Evolutionary conservation across 2,329 filamentous ascomycete species (phyloP), one percentile per base, ranked within the genome.

Genomic region (Phaeosphaeriaceae sp.): DNA sequence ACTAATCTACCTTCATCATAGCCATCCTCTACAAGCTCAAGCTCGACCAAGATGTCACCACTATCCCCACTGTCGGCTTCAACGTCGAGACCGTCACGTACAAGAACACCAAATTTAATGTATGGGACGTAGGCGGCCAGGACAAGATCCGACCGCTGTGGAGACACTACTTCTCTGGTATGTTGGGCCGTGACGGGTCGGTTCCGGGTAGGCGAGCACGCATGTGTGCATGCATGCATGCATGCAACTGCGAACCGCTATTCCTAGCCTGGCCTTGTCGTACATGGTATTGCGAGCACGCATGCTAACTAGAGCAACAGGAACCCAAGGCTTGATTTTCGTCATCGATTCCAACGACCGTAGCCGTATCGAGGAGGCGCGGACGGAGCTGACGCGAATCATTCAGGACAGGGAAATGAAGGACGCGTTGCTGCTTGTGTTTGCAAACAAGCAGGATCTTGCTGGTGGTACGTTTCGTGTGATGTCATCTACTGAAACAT

Each of bases 361-460:
- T 76, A 92, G 96, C 79, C 92, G 94, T 87, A 89, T 99, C 72
- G 89, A 94, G 67, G 94, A 99, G 84, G 94, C 94, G 71, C 87
- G 91, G 60, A 92, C 96, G 78, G 94, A 99, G 80, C 83, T 99
- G 73, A 90, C 96, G 79, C 89, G 94, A 77, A 99, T 99, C 87
- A 87, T 99, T 77, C 96, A 97, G 81, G 94, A 99, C 80, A 90
- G 96, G 66, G 94, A 99, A 83, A 91, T 99, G 78, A 90, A 93
- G 76, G 94, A 99, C 76, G 94, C 94, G 64, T 87, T 97, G 69
- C 86, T 99, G 68, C 82, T 99, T 71, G 93, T 99, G 72, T 99
- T 99, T 74, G 94, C 94, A 80, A 99, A 99, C 87, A 99, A 99
- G 85, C 94, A 99, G 84, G 94, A 99, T 92, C 82, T 97, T 78